A percentile compares a stretch with the other conserved stretches of the same genome.
Conservation (phyloP, 441 rosid genomes). For the Omphalea diandra region DNA sequence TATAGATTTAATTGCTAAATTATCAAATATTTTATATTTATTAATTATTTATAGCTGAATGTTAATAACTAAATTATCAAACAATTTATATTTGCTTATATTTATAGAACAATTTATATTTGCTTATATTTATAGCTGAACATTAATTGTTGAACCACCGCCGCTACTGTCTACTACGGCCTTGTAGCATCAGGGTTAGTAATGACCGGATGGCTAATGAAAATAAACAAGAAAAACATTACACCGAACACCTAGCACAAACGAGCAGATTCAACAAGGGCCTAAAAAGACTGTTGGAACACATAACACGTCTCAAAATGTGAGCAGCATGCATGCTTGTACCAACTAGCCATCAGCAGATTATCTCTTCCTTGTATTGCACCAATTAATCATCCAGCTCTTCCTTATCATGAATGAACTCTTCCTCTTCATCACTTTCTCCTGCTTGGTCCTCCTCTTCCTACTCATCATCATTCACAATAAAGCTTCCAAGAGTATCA, state of each 20-base stretch:
- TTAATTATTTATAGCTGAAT: too few relatives aligned
- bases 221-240: too few relatives aligned
- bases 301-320: not conserved
- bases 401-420: constrained; percentile 34
- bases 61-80: too few relatives aligned
- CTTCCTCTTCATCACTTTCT: constrained; percentile 34
- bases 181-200: too few relatives aligned
- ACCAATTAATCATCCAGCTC: constrained; percentile 31
- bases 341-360: constrained; percentile 1
- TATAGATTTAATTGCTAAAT: too few relatives aligned
- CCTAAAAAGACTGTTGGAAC: not conserved
- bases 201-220: too few relatives aligned
- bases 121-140: too few relatives aligned
- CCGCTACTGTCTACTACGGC: too few relatives aligned
- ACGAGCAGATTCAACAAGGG: not conserved
- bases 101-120: too few relatives aligned
- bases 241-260: not conserved
- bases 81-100: too few relatives aligned
- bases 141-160: too few relatives aligned
- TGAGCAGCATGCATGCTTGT: not conserved
- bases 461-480: constrained; percentile 55
- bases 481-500: constrained; percentile 70
- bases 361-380: not conserved
- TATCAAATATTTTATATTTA: too few relatives aligned
- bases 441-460: constrained; percentile 30